Conservation (phyloP, 73 alveolate species). For the Blepharisma stoltei region DNA sequence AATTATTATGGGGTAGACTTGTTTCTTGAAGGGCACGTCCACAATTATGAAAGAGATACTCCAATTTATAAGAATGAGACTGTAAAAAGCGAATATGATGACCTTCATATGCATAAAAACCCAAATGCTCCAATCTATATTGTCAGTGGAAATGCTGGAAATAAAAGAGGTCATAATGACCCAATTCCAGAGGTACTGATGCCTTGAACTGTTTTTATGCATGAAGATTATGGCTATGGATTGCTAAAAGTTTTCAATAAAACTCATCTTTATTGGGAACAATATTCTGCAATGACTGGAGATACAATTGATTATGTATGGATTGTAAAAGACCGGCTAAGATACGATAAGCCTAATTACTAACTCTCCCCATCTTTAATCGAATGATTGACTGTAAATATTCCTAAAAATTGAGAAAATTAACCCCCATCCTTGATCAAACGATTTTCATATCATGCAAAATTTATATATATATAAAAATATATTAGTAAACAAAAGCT, state of each 20-base stretch:
- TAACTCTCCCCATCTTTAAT: no score
- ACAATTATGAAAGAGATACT: not conserved
- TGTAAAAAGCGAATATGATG: not conserved
- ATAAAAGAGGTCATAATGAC: not conserved
- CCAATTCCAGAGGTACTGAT: not conserved
- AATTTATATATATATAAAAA: no score
- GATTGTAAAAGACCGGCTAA: not conserved
- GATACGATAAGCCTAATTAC: no score
- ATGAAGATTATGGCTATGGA: not conserved
- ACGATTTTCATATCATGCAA: no score
- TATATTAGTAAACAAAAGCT: no score
- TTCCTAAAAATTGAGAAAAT: no score
- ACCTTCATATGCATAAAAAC: not conserved
- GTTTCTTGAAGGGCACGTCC: not conserved
- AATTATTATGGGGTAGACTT: not conserved
- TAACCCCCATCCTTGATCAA: no score
- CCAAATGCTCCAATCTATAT: conserved; percentile 1
- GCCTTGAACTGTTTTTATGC: not conserved
- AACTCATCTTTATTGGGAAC: not conserved
- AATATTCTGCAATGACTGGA: not conserved
- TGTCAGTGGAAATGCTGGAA: not conserved
- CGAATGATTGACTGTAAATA: no score
- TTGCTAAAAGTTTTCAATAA: not conserved
- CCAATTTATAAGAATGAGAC: not conserved
- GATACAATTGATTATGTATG: not conserved